These are phyloP conservation scores for Gossypium australe DNA, from an alignment of 345 rosid genomes.

Conservation along the genomic window DNA sequence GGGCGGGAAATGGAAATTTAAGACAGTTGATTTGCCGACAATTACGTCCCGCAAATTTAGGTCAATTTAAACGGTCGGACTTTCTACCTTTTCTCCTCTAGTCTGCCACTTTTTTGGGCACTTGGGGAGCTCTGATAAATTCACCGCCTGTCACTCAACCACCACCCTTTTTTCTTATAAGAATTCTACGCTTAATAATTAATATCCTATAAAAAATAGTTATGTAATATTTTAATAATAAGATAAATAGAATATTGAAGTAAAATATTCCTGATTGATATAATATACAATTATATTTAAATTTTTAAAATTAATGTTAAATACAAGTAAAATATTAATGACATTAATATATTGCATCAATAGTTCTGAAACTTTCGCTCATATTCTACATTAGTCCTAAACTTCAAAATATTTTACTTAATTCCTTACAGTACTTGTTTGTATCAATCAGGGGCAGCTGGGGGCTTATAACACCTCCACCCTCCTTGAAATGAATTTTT, in stretches of 20 bases:
- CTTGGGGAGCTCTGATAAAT: neutral
- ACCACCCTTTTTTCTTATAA: neutral
- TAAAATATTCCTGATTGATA: too few relatives aligned
- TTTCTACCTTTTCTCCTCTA: neutral
- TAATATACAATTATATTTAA: too few relatives aligned
- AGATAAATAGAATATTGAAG: too few relatives aligned
- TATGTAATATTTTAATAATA: neutral
- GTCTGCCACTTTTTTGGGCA: neutral
- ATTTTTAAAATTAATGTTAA: too few relatives aligned
- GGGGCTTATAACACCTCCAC: fast-evolving
- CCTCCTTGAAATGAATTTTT: too few relatives aligned
- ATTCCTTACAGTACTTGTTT: too few relatives aligned
- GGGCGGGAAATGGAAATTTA: neutral
- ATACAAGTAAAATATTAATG: too few relatives aligned
- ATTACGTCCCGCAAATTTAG: neutral
- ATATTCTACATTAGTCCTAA: too few relatives aligned
- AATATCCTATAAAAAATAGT: neutral
- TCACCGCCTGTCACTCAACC: neutral
- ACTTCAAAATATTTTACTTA: too few relatives aligned
- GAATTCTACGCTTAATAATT: neutral
- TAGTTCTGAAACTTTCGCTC: too few relatives aligned
- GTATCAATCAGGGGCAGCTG: too few relatives aligned
- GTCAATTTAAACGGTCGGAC: neutral
- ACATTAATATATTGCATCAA: too few relatives aligned
- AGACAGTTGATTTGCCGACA: neutral